Evolutionary conservation across 176 grass and related monocot genomes (phyloP).

Genomic region (Lolium multiflorum): DNA sequence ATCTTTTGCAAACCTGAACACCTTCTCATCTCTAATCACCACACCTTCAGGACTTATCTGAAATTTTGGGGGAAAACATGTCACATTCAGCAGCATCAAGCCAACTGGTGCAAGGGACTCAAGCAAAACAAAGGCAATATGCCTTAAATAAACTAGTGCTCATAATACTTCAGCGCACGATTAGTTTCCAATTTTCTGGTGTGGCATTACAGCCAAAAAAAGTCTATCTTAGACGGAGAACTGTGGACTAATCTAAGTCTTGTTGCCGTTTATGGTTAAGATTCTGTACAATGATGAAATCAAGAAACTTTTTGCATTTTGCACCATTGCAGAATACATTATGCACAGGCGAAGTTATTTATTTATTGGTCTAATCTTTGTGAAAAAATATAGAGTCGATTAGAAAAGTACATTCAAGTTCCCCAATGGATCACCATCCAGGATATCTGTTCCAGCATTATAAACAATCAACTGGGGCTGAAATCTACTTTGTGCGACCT

Average conservation of each 20-base stretch:
- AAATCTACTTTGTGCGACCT: slow-evolving; percentile 76
- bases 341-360: background rate
- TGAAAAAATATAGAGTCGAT: background rate
- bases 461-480: slow-evolving; percentile 87
- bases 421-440: slow-evolving; percentile 95
- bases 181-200: background rate
- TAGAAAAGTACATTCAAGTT: slow-evolving; percentile 68
- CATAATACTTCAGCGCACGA: background rate
- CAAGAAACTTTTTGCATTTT: background rate
- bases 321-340: background rate
- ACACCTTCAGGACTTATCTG: slow-evolving; percentile 82
- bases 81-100: background rate
- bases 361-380: background rate
- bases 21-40: slow-evolving; percentile 87
- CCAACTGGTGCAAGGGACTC: background rate
- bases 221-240: background rate
- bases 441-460: slow-evolving; percentile 93
- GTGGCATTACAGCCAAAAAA: background rate
- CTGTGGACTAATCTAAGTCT: background rate
- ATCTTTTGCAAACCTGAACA: slow-evolving; percentile 88
- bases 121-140: background rate
- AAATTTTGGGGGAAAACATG: slow-evolving; percentile 19
- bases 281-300: background rate
- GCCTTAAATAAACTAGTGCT: background rate
- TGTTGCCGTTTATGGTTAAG: background rate